Percentiles rank a stretch among this genome's conserved stretches.
Evolutionary conservation across 768 basidiomycete genomes (phyloP).

Genomic region (Daedaleopsis nitida): DNA sequence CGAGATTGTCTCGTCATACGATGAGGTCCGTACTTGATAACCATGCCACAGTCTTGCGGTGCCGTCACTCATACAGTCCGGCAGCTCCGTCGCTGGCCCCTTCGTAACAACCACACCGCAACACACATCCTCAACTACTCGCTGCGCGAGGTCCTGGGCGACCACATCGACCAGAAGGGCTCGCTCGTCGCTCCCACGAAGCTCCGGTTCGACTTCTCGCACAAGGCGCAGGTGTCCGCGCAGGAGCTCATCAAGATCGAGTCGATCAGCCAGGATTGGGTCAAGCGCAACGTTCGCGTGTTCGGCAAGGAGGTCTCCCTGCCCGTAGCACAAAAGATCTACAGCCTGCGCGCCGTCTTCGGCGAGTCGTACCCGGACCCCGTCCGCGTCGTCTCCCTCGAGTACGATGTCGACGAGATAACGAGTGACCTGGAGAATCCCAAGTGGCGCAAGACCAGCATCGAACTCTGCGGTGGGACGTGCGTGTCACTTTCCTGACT

Average conservation of each 20-base stretch:
- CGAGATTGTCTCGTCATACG: conserved; percentile 86
- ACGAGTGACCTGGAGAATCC: conserved; percentile 82
- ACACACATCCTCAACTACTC: conserved; percentile 97
- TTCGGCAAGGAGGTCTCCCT: conserved; percentile 86
- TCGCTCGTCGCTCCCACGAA: conserved; percentile 95
- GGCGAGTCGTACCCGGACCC: conserved; percentile 98
- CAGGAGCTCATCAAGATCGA: conserved; percentile 85
- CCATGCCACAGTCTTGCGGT: not conserved
- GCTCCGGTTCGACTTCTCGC: conserved; percentile 97
- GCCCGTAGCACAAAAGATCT: conserved; percentile 76
- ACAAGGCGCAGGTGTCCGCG: conserved; percentile 83
- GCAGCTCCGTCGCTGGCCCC: conserved; percentile 89
- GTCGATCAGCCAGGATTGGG: conserved; percentile 83
- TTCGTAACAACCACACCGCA: conserved; percentile 97
- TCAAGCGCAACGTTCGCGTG: conserved; percentile 85
- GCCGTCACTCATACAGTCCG: not conserved
- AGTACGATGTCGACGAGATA: conserved; percentile 86
- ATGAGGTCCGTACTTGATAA: conserved; percentile 64
- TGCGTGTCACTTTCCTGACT: conserved; percentile 41
- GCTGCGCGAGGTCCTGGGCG: conserved; percentile 91
- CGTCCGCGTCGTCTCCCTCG: conserved; percentile 91
- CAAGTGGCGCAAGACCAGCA: conserved; percentile 88
- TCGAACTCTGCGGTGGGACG: conserved; percentile 99
- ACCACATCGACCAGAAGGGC: conserved; percentile 98
- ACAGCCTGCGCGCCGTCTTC: conserved; percentile 96